phyloP scores from a whole-genome alignment of 2,329 filamentous ascomycete species.

The Raffaelea arxii region DNA sequence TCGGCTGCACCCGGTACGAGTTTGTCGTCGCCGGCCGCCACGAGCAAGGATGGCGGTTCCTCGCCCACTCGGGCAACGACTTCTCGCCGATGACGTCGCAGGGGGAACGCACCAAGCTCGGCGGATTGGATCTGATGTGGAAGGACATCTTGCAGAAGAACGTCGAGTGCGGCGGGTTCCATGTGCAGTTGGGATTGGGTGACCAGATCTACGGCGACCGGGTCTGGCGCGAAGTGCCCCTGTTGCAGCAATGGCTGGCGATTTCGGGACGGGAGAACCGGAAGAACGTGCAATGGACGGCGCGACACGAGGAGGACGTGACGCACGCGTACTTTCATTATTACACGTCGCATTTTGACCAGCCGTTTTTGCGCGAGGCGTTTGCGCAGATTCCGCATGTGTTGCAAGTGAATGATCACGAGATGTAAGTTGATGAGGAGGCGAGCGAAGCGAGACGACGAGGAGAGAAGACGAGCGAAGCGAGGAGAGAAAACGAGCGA shows the following conservation, averaged over 20 bases:
- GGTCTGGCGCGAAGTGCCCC: slow-evolving; percentile 90
- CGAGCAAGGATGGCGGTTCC: slow-evolving; percentile 90
- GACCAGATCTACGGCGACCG: slow-evolving; percentile 94
- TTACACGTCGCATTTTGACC: slow-evolving; percentile 96
- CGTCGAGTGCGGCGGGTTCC: slow-evolving; percentile 89
- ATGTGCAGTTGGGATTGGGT: slow-evolving; percentile 83
- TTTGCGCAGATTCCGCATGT: slow-evolving; percentile 97
- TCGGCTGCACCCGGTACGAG: slow-evolving; percentile 96
- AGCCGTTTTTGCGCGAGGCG: slow-evolving; percentile 85
- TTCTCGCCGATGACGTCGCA: slow-evolving; percentile 82
- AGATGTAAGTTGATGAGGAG: slow-evolving; percentile 62
- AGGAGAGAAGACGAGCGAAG: no score
- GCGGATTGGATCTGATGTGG: slow-evolving; percentile 94
- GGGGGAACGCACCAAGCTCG: slow-evolving; percentile 74
- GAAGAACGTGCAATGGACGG: slow-evolving; percentile 85
- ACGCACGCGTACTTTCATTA: slow-evolving; percentile 97
- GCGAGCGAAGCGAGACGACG: not conserved
- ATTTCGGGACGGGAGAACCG: slow-evolving; percentile 90
- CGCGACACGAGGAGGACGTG: slow-evolving; percentile 90
- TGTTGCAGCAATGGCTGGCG: slow-evolving; percentile 88
- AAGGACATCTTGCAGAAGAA: slow-evolving; percentile 98
- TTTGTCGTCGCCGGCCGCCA: slow-evolving; percentile 86
- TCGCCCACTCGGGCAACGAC: slow-evolving; percentile 93
- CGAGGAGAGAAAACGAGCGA: no score
- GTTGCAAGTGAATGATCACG: slow-evolving; percentile 88